These are phyloP conservation scores for Chalaropsis ovoidea DNA, from an alignment of 2,329 filamentous ascomycete species.

Conservation along the genomic window DNA sequence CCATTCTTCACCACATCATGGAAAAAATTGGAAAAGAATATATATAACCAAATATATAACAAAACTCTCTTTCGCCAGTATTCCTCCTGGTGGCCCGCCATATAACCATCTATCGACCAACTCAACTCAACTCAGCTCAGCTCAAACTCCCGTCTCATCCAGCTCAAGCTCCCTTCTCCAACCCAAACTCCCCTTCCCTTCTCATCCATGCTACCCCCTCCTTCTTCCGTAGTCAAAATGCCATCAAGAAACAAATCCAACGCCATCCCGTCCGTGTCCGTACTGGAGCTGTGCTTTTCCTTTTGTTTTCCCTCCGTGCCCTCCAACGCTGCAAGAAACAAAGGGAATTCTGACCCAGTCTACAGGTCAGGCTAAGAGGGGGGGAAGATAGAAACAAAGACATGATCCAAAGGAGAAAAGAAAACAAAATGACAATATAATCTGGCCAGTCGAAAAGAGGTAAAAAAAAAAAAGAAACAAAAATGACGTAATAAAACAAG, in stretches of 20 bases:
- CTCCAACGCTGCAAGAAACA: not conserved
- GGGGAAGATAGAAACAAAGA: conserved; percentile 15
- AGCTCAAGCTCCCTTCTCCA: too few species aligned
- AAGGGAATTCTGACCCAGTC: not conserved
- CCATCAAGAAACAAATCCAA: conserved; percentile 18
- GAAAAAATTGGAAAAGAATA: conserved; percentile 3
- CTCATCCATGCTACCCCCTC: too few species aligned
- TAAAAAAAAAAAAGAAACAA: conserved; percentile 14
- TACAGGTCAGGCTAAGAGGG: not conserved
- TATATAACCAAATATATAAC: conserved; percentile 16
- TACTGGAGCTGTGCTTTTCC: too few species aligned
- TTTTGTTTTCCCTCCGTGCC: too few species aligned
- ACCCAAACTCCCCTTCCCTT: not conserved
- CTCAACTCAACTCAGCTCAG: too few species aligned
- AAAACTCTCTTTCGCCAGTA: conserved; percentile 7
- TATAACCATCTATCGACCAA: conserved; percentile 1
- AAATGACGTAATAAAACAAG: conserved; percentile 20
- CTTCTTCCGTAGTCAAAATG: conserved; percentile 9
- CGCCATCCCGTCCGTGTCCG: not conserved
- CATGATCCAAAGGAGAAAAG: conserved; percentile 10
- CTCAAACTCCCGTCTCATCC: too few species aligned
- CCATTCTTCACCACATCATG: not conserved
- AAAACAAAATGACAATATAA: conserved; percentile 23
- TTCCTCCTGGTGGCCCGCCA: not conserved
- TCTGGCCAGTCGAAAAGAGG: conserved; percentile 7